Conservation (phyloP, 306 rosid species). For the Cyamopsis tetragonoloba region DNA sequence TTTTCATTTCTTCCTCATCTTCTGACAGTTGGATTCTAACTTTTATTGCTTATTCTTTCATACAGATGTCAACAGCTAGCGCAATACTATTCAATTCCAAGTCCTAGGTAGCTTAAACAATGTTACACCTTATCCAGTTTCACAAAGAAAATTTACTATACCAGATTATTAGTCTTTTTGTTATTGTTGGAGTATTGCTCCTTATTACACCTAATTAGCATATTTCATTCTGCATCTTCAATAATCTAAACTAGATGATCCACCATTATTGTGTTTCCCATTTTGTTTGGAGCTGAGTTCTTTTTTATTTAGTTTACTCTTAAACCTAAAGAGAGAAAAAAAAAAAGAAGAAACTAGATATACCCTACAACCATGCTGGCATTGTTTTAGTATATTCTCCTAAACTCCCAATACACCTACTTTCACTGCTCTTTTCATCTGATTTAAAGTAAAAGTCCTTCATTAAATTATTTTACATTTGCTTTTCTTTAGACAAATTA, state of each 20-base stretch:
- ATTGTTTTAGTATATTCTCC: not conserved
- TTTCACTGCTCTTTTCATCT: conserved; percentile 11
- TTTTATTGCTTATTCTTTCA: too few species aligned
- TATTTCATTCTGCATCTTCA: not conserved
- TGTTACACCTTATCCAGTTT: too few species aligned
- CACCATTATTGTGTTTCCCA: not conserved
- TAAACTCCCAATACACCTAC: not conserved
- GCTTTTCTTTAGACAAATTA: conserved; percentile 2
- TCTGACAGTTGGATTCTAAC: too few species aligned
- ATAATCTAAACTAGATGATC: not conserved
- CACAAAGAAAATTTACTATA: too few species aligned
- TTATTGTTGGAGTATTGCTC: not conserved
- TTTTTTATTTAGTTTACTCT: not conserved
- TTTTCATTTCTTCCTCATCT: too few species aligned
- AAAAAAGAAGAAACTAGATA: not conserved
- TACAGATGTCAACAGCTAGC: too few species aligned
- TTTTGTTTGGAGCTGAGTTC: not conserved
- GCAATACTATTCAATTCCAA: too few species aligned
- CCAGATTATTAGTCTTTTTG: not conserved
- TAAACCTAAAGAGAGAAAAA: not conserved
- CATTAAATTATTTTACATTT: not conserved
- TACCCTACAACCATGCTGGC: not conserved
- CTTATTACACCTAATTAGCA: not conserved
- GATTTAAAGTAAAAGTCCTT: conserved; percentile 6
- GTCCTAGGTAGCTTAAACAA: too few species aligned